Base-by-base conservation (phyloP, 352 stramenopile species). In the Phytophthora kernoviae region DNA sequence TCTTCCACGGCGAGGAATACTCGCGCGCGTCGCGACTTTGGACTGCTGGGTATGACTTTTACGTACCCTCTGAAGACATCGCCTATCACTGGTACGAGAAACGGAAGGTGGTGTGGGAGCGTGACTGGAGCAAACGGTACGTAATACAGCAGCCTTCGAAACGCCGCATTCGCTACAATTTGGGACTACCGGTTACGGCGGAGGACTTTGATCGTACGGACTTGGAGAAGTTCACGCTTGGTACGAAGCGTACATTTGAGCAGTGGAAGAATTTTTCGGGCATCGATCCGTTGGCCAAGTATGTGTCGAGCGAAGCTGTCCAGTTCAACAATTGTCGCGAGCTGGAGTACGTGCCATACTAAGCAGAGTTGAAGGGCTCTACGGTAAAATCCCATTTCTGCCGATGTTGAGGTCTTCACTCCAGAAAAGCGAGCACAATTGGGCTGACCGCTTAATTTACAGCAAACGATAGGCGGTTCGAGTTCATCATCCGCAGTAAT, bases 1-100 rank as follows among this genome's bases (percentile, higher is more conserved):
- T 94, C 10, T 94, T 92, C 57, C 82, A 92, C 22, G 84, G 84
- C 33, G 82, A 94, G 47, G 84, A 94, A 59, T 94, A 91, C 72
- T 91, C 83, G n/a, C 79, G 83, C 20, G 83, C 82, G 0, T 68
- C 82, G 22, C 81, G 84, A 15, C 71, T 94, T 17, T 94, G 84
- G 84, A 94, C 84, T 41, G 50, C 65, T 21, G 84, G 84, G 15
- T 94, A 90, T 65, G 84, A 94, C 62, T 91, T 94, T 34, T 94
- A 94, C 54, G 74, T 79, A 34, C 84, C 84, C 1, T 77, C 62
- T 2, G 80, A 91, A 44, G 81, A 92, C 62, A 75, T 91, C 7
- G 80, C 87, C 27, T 92, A 84, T 50, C 82, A 92, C 50, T 91
- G 83, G 82, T 94, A 94, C 57, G 81, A 92, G 58, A 77, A 77